Conservation (phyloP, 345 rosid genomes). For the Populus ilicifolia region DNA sequence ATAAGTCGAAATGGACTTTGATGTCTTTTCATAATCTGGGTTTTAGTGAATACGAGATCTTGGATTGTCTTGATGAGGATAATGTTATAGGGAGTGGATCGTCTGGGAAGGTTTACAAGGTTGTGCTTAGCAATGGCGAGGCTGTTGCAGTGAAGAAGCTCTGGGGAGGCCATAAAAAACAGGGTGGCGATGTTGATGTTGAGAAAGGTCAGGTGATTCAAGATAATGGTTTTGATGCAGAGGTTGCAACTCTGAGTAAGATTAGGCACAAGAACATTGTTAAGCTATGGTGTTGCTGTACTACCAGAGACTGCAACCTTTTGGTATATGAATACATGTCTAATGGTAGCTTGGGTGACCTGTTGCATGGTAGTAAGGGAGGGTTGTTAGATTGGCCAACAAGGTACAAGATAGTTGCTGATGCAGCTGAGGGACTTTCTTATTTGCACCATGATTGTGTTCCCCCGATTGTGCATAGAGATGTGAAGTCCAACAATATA, state of each 20-base stretch:
- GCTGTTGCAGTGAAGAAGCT: constrained; percentile 89
- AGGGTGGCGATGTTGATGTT: constrained; percentile 39
- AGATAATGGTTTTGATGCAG: constrained; percentile 82
- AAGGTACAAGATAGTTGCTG: constrained; percentile 70
- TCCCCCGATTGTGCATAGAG: constrained; percentile 93
- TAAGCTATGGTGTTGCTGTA: constrained; percentile 93
- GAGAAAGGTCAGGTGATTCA: constrained; percentile 60
- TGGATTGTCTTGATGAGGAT: constrained; percentile 83
- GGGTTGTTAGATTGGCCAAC: constrained; percentile 83
- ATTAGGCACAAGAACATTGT: constrained; percentile 98
- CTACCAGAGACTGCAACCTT: constrained; percentile 81
- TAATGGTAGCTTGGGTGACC: constrained; percentile 93
- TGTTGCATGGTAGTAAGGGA: constrained; percentile 81
- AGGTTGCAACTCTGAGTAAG: constrained; percentile 85
- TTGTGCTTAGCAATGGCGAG: constrained; percentile 71
- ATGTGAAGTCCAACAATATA: constrained; percentile 93
- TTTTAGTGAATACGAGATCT: constrained; percentile 83
- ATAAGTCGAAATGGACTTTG: constrained; percentile 86
- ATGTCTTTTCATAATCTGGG: constrained; percentile 96
- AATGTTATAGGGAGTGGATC: constrained; percentile 85
- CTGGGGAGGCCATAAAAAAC: constrained; percentile 67
- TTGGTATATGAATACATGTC: constrained; percentile 97
- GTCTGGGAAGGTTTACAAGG: constrained; percentile 95
- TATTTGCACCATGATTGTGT: constrained; percentile 94
- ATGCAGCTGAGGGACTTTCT: constrained; percentile 93